A percentile compares a stretch with the other conserved stretches of the same genome.
phyloP scores from a whole-genome alignment of 1,139 yeast genomes.

The Diutina ranongensis region DNA sequence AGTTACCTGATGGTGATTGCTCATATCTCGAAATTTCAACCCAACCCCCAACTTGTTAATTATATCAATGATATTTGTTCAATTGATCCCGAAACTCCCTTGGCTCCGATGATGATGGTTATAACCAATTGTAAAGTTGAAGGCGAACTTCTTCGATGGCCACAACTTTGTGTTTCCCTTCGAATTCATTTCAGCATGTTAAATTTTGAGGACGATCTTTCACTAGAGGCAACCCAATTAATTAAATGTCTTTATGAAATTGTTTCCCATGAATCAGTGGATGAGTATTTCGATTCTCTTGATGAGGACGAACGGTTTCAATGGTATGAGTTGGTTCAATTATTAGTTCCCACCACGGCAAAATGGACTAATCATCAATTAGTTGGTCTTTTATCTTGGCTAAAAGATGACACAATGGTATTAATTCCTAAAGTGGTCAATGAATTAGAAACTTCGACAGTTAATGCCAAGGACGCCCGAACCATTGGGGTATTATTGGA shows the following conservation, averaged over 20 bases:
- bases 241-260: not conserved
- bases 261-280: not conserved
- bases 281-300: not conserved
- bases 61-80: not conserved
- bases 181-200: not conserved
- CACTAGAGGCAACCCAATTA: not conserved
- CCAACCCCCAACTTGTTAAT: not conserved
- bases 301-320: not conserved
- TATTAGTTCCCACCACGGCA: constrained; percentile 1
- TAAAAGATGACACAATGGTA: not conserved
- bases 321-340: not conserved
- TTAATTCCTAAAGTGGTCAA: not conserved
- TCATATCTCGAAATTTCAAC: not conserved
- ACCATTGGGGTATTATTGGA: constrained; percentile 23
- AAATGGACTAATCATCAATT: not conserved
- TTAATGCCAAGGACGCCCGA: not conserved
- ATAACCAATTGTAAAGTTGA: not conserved
- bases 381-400: constrained; percentile 3
- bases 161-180: not conserved
- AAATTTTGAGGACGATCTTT: not conserved
- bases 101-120: constrained; percentile 1
- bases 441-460: not conserved
- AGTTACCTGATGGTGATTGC: not conserved
- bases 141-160: not conserved
- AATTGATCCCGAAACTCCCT: not conserved